Evolutionary conservation across 2,329 filamentous ascomycete species (phyloP).

Genomic region (Orbilia quercus): DNA sequence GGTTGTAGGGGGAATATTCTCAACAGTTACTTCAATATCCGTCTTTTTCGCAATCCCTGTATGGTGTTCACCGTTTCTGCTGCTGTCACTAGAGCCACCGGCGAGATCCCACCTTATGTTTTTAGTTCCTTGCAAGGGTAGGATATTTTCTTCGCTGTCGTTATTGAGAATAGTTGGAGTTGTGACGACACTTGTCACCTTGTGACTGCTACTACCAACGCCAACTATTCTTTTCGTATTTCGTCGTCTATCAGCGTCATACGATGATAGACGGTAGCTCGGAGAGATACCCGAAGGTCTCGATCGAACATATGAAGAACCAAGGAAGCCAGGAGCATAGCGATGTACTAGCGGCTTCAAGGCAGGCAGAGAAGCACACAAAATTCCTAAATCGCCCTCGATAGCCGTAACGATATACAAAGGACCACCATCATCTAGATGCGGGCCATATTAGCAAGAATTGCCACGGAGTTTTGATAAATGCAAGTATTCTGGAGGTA

Average conservation of each 20-base stretch:
- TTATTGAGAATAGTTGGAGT: conserved; percentile 31
- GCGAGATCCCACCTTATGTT: conserved; percentile 19
- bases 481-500: too few relatives aligned
- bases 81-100: conserved; percentile 18
- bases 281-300: conserved; percentile 35
- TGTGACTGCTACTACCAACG: conserved; percentile 27
- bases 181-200: conserved; percentile 35
- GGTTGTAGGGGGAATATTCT: conserved; percentile 16
- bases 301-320: conserved; percentile 20
- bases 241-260: conserved; percentile 41
- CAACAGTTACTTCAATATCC: conserved; percentile 44
- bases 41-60: conserved; percentile 45
- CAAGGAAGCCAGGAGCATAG: conserved; percentile 43
- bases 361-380: conserved; percentile 51
- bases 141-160: conserved; percentile 52
- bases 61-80: neutral
- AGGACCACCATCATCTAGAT: conserved; percentile 38
- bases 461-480: neutral
- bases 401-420: conserved; percentile 53
- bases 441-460: neutral
- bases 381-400: conserved; percentile 52
- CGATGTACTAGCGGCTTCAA: conserved; percentile 52
- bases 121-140: conserved; percentile 23
- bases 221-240: conserved; percentile 30
- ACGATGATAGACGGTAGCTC: conserved; percentile 47